These are phyloP conservation scores for Russula sp. DNA, from an alignment of 768 basidiomycete genomes.

Conservation along the genomic window DNA sequence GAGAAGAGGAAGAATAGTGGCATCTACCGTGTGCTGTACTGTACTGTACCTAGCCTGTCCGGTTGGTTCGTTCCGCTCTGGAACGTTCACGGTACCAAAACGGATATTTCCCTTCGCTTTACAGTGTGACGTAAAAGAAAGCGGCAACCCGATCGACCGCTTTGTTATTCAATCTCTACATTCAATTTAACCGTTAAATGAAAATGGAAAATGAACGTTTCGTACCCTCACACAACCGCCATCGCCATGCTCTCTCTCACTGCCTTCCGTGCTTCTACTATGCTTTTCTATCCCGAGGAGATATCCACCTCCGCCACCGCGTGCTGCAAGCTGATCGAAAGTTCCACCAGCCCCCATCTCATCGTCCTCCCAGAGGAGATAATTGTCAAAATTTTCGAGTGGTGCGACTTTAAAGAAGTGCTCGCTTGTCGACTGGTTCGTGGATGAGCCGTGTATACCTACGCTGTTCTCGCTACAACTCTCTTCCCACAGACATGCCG, in stretches of 20 bases:
- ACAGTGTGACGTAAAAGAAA: no score
- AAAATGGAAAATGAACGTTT: no score
- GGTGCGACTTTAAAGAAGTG: constrained; percentile 1
- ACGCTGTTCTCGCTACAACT: neutral
- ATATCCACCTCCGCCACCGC: neutral
- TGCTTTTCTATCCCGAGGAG: neutral
- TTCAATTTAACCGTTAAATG: no score
- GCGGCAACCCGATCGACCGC: no score
- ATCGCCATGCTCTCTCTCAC: neutral
- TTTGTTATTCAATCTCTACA: no score
- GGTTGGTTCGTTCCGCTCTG: no score
- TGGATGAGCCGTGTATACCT: neutral
- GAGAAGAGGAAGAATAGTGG: constrained; percentile 21
- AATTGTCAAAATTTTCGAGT: constrained; percentile 6
- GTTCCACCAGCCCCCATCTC: neutral
- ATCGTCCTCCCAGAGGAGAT: constrained; percentile 7
- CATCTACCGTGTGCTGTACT: neutral
- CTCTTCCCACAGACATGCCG: constrained; percentile 6
- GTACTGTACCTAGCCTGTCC: no score
- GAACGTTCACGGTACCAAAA: no score
- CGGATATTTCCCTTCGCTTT: no score
- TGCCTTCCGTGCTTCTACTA: neutral
- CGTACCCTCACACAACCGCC: no score
- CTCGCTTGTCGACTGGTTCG: constrained; percentile 12
- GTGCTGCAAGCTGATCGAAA: neutral